These are phyloP conservation scores for Xylona heveae DNA, from an alignment of 495 filamentous ascomycete genomes.

Conservation along the genomic window DNA sequence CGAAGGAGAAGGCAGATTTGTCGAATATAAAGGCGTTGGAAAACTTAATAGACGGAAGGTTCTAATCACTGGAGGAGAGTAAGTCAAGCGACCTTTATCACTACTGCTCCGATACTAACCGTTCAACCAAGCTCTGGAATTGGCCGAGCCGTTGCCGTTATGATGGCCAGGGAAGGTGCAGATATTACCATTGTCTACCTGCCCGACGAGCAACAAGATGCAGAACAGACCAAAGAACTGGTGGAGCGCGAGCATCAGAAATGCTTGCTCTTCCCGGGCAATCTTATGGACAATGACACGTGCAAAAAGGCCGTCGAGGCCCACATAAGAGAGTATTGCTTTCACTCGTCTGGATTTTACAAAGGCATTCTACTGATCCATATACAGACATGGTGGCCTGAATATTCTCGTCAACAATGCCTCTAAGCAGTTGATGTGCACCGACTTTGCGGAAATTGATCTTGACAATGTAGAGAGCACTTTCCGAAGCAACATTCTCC, in stretches of 20 bases:
- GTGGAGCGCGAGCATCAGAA: constrained; percentile 23
- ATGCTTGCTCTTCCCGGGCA: constrained; percentile 25
- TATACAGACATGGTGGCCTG: constrained; percentile 20
- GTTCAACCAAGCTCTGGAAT: constrained; percentile 23
- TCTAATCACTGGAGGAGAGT: constrained; percentile 36
- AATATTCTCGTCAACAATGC: constrained; percentile 44
- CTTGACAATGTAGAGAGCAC: constrained; percentile 26
- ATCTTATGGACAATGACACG: constrained; percentile 24
- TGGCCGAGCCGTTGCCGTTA: constrained; percentile 29
- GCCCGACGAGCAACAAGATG: constrained; percentile 29
- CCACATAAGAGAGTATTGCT: constrained; percentile 23
- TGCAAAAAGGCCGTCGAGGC: constrained; percentile 26
- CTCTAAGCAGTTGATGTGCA: constrained; percentile 29
- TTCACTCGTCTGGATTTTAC: background rate
- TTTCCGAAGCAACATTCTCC: constrained; percentile 36
- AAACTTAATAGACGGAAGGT: constrained; percentile 29
- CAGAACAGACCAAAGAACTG: constrained; percentile 27
- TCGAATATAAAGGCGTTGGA: constrained; percentile 23
- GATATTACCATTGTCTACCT: constrained; percentile 33
- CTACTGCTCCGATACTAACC: background rate
- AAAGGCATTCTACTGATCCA: background rate
- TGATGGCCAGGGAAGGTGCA: constrained; percentile 33
- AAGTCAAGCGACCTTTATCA: constrained; percentile 6
- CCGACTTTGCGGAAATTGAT: constrained; percentile 28
- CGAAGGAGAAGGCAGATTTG: constrained; percentile 14